Conservation (phyloP, 768 basidiomycete species). For the Lactifluus piperatus region DNA sequence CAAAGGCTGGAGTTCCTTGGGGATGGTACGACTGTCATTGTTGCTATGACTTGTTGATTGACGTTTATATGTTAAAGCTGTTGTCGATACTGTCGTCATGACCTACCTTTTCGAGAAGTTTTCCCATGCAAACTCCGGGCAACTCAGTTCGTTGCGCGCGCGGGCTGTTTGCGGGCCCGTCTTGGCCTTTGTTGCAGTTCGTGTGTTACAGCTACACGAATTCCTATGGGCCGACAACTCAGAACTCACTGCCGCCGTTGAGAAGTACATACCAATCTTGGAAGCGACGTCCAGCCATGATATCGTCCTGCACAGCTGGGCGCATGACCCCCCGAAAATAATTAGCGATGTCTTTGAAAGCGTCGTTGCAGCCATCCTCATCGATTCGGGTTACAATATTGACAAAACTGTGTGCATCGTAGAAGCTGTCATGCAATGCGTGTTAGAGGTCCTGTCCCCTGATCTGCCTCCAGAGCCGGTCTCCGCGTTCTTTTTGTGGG, state of each 20-base stretch:
- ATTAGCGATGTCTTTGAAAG: slow-evolving; percentile 83
- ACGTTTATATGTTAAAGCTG: slow-evolving; percentile 34
- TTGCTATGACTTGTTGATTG: background rate
- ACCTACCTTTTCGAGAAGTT: slow-evolving; percentile 63
- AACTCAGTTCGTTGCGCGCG: slow-evolving; percentile 62
- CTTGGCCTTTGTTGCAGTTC: slow-evolving; percentile 61
- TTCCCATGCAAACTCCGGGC: slow-evolving; percentile 63
- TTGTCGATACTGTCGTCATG: slow-evolving; percentile 65
- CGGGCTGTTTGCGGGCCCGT: slow-evolving; percentile 68
- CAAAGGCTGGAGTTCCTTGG: slow-evolving; percentile 86
- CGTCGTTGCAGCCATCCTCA: slow-evolving; percentile 71
- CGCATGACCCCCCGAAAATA: slow-evolving; percentile 78
- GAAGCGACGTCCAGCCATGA: slow-evolving; percentile 46
- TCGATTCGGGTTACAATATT: slow-evolving; percentile 71
- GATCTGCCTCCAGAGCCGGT: slow-evolving; percentile 62
- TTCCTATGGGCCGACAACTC: slow-evolving; percentile 60
- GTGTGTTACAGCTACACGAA: slow-evolving; percentile 57
- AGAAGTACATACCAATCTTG: slow-evolving; percentile 51
- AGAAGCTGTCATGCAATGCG: slow-evolving; percentile 55
- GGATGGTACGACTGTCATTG: slow-evolving; percentile 50
- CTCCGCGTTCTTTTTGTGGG: slow-evolving; percentile 62
- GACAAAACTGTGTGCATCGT: slow-evolving; percentile 56
- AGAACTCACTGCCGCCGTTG: slow-evolving; percentile 57
- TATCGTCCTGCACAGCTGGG: slow-evolving; percentile 65
- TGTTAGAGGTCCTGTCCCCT: slow-evolving; percentile 52